Evolutionary conservation across 2,329 filamentous ascomycete genomes (phyloP).

Genomic region (Aspergillus ochraceus): DNA sequence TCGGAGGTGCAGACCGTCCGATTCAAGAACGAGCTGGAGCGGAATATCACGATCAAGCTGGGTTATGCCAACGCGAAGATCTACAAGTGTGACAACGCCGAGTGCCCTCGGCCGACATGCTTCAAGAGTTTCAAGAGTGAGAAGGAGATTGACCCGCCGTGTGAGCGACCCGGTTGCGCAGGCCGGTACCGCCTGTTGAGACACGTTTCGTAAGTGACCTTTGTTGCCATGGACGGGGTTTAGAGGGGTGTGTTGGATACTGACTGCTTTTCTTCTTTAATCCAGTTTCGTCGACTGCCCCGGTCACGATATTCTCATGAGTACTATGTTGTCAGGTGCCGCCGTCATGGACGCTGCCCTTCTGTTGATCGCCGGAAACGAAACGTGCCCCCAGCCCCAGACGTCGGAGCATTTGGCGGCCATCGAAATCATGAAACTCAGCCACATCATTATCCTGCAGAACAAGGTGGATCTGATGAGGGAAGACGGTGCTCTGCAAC

Average conservation of each 20-base stretch:
- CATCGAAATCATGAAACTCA: conserved; percentile 99
- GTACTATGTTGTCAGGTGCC: conserved; percentile 98
- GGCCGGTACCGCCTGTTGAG: conserved; percentile 86
- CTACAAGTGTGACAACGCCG: conserved; percentile 93
- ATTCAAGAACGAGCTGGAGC: conserved; percentile 99
- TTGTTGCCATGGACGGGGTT: neutral
- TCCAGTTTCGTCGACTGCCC: conserved; percentile 93
- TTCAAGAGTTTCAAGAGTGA: conserved; percentile 98
- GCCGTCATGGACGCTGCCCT: conserved; percentile 99
- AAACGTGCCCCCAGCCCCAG: conserved; percentile 96
- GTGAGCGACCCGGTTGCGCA: conserved; percentile 86
- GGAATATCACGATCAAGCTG: conserved; percentile 99
- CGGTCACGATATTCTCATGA: conserved; percentile 99
- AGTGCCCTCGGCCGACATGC: conserved; percentile 91
- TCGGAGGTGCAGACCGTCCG: conserved; percentile 98
- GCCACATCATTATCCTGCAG: conserved; percentile 98
- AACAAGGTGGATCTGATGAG: conserved; percentile 99
- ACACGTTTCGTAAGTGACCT: conserved; percentile 78
- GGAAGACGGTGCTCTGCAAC: conserved; percentile 87
- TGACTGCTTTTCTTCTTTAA: neutral
- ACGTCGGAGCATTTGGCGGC: conserved; percentile 98
- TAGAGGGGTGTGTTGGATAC: neutral
- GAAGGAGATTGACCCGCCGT: conserved; percentile 96
- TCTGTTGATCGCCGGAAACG: conserved; percentile 94
- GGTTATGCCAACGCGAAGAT: conserved; percentile 99